Base-by-base conservation (phyloP, 2,329 filamentous ascomycete genomes). In the Trichoderma asperellum region DNA sequence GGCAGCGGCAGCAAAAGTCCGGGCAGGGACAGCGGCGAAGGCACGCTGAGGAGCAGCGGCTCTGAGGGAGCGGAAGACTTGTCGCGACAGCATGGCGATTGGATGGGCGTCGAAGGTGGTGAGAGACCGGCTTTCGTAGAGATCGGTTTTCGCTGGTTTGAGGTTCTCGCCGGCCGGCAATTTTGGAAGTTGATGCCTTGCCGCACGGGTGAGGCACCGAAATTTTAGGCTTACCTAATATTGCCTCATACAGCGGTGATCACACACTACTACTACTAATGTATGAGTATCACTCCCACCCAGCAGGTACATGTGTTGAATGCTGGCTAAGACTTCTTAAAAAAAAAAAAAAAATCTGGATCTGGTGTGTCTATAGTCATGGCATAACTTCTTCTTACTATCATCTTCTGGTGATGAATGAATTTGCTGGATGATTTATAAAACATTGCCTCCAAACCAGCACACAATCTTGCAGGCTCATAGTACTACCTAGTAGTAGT, bases 1-100 rank as follows among this genome's bases (percentile, higher is more conserved):
- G 76, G 88, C 81, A 78, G 88, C 85, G 76, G 93, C 93, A 83
- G 93, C 92, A 78, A 93, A 97, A 82, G 88, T 89, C 82, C 94
- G 91, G 82, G 89, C 83, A 78, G 88, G 86, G 78, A 84, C 85
- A 78, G 79, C 75, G 73, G 76, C 74, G 70, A 76, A 68, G 72
- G 87, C 82, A 76, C 88, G 86, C 80, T 90, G 83, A 81, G 91
- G 85, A 79, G 87, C 84, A 75, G 86, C 85, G 77, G 85, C 82
- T 78, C 86, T 83, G 79, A 83, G 82, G 77, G 85, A 82, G 80
- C 86, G 86, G 81, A 85, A 77, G 76, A 86, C 81, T 81, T 87
- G 85, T 85, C 87, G 86, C 79, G 86, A 87, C 79, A 88, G 81
- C 87, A 89, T 89, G 79, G 74, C 75, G 77, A 69, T 68, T 74